Base-by-base conservation (phyloP, 495 filamentous ascomycete species). In the Aspergillus olivimuriae region DNA sequence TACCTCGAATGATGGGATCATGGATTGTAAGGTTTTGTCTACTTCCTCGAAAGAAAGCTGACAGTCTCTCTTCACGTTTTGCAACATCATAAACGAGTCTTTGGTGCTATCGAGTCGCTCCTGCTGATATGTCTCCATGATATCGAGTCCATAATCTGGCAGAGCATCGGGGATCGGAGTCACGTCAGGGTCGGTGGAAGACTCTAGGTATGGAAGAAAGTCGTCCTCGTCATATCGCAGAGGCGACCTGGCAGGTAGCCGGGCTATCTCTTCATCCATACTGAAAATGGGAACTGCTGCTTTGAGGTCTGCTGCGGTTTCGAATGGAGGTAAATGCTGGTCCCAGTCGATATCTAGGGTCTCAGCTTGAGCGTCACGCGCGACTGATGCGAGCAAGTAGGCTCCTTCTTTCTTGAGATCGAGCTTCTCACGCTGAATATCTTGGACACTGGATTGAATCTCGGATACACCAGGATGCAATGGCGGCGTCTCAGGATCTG, bases 261-360 rank as follows among this genome's bases (percentile, higher is more conserved):
- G 62, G 43, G 81, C 73, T 8, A 53, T 51, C 3, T 73, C 70
- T 43, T 72, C 62, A 47, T 79, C 72, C 15, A 58, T 72, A 7
- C 50, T 53, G 7, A 85, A 68, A 0, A 76, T 44, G 0, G 80
- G 77, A 1, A 55, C 24, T 12, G 84, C 77, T 2, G 80, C 11
- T 46, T 75, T 80, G 14, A 76, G 34, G 8, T 46, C 41, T 16
- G 52, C 45, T 10, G 53, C 28, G 4, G 39, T 43, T 39, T 52
- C 55, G 19, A 63, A 55, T 6, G 60, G 44, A 21, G 76, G 46
- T 6, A 61, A 42, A 3, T 53, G 43, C 18, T 66, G 62, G 10
- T 46, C 44, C 50, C 48, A 57, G 30, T 52, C 20, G 17, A 48
- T 24, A 4, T 34, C 30, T n/a, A 46, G 28, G 3, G 26, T 28